Percentiles rank a stretch among this genome's conserved stretches.
These are phyloP conservation scores for Endocladia muricata DNA, from an alignment of 31 red algal genomes.

Conservation along the genomic window DNA sequence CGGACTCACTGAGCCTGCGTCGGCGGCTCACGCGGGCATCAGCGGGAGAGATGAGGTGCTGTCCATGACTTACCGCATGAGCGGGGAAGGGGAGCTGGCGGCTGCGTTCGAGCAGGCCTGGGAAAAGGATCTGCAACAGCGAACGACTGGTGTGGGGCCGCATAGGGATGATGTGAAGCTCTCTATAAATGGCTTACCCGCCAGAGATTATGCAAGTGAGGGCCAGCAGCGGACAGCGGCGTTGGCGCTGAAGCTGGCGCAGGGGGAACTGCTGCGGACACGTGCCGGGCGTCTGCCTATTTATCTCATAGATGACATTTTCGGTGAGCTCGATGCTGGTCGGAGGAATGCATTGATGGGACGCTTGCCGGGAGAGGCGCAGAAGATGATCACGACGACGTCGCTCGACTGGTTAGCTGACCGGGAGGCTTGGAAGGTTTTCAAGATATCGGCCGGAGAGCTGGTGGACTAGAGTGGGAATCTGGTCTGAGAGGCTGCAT, in stretches of 20 bases:
- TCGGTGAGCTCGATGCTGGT: conserved; percentile 3
- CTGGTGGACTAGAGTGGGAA: too few relatives aligned
- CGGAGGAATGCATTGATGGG: conserved; percentile 13
- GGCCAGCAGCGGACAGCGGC: conserved; percentile 1
- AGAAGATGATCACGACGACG: neutral
- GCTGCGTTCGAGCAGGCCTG: neutral
- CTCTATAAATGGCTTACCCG: neutral
- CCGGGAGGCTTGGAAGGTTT: neutral
- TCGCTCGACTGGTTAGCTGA: neutral
- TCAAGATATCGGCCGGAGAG: too few relatives aligned
- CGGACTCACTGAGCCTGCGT: neutral
- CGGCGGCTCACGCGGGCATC: neutral
- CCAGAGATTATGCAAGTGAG: neutral
- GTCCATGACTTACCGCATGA: neutral
- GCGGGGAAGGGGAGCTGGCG: neutral
- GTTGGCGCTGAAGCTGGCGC: conserved; percentile 6
- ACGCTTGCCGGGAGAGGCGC: neutral
- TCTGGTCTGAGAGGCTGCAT: too few relatives aligned
- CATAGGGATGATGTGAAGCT: conserved; percentile 4
- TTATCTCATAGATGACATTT: neutral
- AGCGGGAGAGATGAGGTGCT: neutral
- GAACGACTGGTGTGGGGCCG: neutral
- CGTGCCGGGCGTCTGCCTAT: too few relatives aligned
- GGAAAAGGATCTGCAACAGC: neutral
- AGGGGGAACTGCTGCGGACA: neutral